Evolutionary conservation across 345 rosid species (phyloP).

Genomic region (Linum trigynum): DNA sequence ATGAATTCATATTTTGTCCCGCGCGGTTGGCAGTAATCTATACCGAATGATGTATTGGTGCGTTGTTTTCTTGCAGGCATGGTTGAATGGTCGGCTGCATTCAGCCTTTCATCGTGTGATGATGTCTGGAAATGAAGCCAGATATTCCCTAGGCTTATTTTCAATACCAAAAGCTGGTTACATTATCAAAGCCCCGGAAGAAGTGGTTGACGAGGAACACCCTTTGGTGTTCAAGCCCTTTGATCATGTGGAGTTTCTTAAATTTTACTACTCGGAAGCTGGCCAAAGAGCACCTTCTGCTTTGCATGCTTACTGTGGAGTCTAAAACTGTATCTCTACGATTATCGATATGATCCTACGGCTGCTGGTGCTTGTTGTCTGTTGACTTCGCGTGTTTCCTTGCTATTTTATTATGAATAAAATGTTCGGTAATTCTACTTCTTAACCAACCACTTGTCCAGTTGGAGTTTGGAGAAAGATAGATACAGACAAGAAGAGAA

Average conservation of each 20-base stretch:
- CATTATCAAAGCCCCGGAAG: slow-evolving; percentile 3
- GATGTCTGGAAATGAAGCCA: slow-evolving; percentile 10
- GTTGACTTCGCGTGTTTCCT: no score
- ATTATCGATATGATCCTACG: no score
- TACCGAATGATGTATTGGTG: background rate
- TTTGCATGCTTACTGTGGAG: background rate
- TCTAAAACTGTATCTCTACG: background rate
- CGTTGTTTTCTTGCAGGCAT: background rate
- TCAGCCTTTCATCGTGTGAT: slow-evolving; percentile 9
- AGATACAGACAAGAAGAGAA: no score
- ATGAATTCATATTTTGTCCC: no score
- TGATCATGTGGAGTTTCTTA: slow-evolving; percentile 6
- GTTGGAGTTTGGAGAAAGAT: no score
- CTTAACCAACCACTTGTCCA: no score
- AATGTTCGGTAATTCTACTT: no score
- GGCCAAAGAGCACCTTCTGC: background rate
- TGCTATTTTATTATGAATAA: no score
- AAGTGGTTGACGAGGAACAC: slow-evolving; percentile 11
- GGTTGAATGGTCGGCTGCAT: slow-evolving; percentile 12
- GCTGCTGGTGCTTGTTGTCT: no score
- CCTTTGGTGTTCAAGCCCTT: slow-evolving; percentile 13
- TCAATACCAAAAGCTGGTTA: slow-evolving; percentile 1
- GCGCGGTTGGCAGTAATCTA: no score
- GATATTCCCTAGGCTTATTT: slow-evolving; percentile 20
- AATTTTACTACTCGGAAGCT: background rate